These are phyloP conservation scores for Dacryopinax spathularia DNA, from an alignment of 768 basidiomycete species.

Conservation along the genomic window DNA sequence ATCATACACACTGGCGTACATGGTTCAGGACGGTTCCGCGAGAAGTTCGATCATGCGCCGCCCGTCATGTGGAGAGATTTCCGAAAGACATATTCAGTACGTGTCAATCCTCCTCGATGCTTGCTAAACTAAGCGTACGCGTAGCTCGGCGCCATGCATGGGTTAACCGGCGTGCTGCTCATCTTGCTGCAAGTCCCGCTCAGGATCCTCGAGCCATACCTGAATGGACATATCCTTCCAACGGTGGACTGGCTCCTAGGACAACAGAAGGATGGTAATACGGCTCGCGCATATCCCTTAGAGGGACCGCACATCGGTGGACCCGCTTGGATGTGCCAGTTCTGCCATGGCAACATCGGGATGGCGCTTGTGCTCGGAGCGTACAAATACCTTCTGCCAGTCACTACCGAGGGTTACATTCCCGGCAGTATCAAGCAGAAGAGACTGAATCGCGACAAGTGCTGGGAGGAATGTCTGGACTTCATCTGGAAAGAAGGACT, in stretches of 20 bases:
- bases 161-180: not conserved
- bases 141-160: not conserved
- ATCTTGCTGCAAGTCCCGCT: not conserved
- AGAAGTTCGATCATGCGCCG: not conserved
- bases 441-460: not conserved
- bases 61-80: constrained; percentile 1
- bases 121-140: not conserved
- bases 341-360: not conserved
- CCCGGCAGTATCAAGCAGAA: not conserved
- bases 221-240: not conserved
- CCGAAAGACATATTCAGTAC: not conserved
- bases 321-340: not conserved
- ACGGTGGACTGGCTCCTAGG: not conserved
- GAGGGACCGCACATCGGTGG: not conserved
- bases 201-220: not conserved
- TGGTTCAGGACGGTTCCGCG: not conserved
- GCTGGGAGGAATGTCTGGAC: not conserved
- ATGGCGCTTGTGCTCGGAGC: not conserved
- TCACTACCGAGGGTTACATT: not conserved
- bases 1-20: not conserved
- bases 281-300: not conserved
- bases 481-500: not conserved
- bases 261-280: not conserved
- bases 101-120: not conserved
- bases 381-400: not conserved